phyloP scores from a whole-genome alignment of 2,329 filamentous ascomycete species.

The Trichoderma guizhouense region DNA sequence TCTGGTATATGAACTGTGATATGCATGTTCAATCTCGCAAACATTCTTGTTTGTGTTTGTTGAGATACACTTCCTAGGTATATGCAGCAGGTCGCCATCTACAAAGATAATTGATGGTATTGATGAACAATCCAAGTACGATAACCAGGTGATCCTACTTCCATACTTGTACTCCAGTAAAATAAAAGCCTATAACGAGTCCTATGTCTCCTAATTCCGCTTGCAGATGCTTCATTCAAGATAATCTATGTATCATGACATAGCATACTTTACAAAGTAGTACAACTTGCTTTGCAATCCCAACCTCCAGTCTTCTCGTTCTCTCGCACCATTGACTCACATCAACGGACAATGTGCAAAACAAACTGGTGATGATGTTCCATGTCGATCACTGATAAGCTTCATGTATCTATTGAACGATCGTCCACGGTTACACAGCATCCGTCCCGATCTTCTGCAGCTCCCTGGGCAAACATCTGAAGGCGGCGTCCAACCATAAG shows the following conservation, averaged over 20 bases:
- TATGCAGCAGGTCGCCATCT: not conserved
- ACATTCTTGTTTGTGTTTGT: not conserved
- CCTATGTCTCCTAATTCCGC: not conserved
- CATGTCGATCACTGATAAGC: not conserved
- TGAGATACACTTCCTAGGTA: not conserved
- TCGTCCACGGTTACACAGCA: not conserved
- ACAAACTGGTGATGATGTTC: not conserved
- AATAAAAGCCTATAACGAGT: not conserved
- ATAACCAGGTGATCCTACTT: not conserved
- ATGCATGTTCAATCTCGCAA: not conserved
- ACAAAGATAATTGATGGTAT: not conserved
- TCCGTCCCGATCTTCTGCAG: not conserved
- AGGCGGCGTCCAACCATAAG: not conserved
- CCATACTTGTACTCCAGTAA: not conserved
- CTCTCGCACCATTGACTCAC: too few relatives aligned
- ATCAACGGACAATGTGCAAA: not conserved
- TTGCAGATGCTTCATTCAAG: not conserved
- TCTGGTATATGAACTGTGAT: not conserved
- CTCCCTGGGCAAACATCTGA: not conserved
- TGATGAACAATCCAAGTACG: not conserved
- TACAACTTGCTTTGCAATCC: not conserved
- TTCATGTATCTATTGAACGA: not conserved
- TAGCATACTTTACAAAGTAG: not conserved
- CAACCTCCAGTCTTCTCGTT: not conserved
- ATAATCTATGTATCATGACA: not conserved